Conservation (phyloP, 208 protist species). For the Leishmania mexicana region DNA sequence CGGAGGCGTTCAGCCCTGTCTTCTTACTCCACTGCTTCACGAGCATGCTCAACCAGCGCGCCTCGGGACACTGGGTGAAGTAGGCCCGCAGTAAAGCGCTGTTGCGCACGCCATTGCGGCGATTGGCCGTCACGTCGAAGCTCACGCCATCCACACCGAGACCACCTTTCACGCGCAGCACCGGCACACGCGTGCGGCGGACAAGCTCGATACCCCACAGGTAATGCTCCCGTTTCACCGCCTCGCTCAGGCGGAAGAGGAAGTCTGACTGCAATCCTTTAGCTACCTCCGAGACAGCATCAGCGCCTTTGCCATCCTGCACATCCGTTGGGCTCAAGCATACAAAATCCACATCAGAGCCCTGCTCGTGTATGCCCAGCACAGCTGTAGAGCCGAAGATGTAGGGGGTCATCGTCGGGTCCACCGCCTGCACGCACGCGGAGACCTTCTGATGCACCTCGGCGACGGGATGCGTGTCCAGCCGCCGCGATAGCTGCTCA, state of each 20-base stretch:
- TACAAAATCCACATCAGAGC: slow-evolving; percentile 84
- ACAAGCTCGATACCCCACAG: slow-evolving; percentile 72
- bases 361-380: slow-evolving; percentile 68
- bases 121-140: slow-evolving; percentile 82
- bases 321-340: slow-evolving; percentile 47
- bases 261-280: slow-evolving; percentile 71
- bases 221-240: slow-evolving; percentile 34
- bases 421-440: slow-evolving; percentile 48
- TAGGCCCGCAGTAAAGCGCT: slow-evolving; percentile 77
- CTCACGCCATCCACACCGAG: slow-evolving; percentile 29
- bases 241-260: slow-evolving; percentile 37
- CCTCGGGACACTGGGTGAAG: slow-evolving; percentile 60
- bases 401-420: slow-evolving; percentile 58
- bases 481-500: slow-evolving; percentile 13
- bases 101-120: slow-evolving; percentile 90
- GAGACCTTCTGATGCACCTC: slow-evolving; percentile 43
- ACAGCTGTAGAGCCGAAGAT: slow-evolving; percentile 85
- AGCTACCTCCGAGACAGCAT: slow-evolving; percentile 66
- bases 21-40: slow-evolving; percentile 90
- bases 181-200: slow-evolving; percentile 84
- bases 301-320: slow-evolving; percentile 52
- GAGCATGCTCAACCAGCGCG: slow-evolving; percentile 75
- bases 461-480: slow-evolving; percentile 55
- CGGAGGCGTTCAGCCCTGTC: slow-evolving; percentile 67
- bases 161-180: slow-evolving; percentile 59